These are phyloP conservation scores for Candida loeiensis DNA, from an alignment of 805 yeast genomes.

Conservation along the genomic window DNA sequence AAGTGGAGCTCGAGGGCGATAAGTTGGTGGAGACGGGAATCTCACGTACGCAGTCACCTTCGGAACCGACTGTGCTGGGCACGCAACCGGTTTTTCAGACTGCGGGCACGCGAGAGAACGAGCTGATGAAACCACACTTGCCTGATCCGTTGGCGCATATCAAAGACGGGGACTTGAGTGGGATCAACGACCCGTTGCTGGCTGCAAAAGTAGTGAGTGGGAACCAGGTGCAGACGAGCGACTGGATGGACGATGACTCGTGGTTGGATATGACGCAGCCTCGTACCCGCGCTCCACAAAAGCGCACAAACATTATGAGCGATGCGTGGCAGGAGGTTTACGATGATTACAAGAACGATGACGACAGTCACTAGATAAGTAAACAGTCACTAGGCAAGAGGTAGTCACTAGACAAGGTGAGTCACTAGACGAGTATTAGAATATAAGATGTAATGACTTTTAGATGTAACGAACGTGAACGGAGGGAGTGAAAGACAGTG, in stretches of 20 bases:
- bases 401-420: not conserved
- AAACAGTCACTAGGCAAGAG: not conserved
- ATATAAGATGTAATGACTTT: not conserved
- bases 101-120: constrained; percentile 9
- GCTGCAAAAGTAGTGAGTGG: constrained; percentile 43
- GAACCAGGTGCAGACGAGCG: constrained; percentile 30
- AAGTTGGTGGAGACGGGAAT: constrained; percentile 31
- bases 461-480: too few relatives aligned
- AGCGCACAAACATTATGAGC: constrained; percentile 18
- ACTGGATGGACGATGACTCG: constrained; percentile 36
- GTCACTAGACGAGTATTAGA: not conserved
- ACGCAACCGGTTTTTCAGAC: not conserved
- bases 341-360: constrained; percentile 42
- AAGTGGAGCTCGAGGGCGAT: constrained; percentile 40
- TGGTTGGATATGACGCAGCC: constrained; percentile 16
- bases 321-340: constrained; percentile 35
- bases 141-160: constrained; percentile 46
- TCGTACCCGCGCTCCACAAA: constrained; percentile 6
- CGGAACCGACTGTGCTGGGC: too few relatives aligned
- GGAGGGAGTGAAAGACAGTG: too few relatives aligned
- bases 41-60: too few relatives aligned
- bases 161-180: constrained; percentile 34
- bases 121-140: constrained; percentile 17
- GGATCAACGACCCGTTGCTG: constrained; percentile 28
- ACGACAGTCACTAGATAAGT: constrained; percentile 23